Evolutionary conservation across 495 filamentous ascomycete genomes (phyloP), one percentile per base, ranked within the genome.

Genomic region (Podospora australis): DNA sequence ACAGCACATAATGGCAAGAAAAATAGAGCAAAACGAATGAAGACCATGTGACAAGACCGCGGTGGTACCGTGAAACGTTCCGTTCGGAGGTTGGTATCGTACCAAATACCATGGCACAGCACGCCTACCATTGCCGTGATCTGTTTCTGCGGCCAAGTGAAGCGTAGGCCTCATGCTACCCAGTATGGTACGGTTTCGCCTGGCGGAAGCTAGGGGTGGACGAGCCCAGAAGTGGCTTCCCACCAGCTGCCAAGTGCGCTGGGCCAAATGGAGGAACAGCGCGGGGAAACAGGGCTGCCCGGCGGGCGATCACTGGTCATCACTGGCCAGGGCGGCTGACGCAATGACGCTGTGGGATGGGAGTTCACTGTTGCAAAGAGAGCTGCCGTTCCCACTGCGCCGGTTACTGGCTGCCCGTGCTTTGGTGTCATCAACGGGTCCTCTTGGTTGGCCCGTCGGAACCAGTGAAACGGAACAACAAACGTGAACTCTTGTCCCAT

Each of bases 371-470:
- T 36, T 35, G 34, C 35, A 24, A 22, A 32, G 21, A 24, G 6
- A n/a, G 17, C 11, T 40, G 42, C 35, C 35, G 42, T 35, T 52
- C 40, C 40, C 40, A 23, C 21, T 26, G 40, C 19, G 40, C 23
- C 40, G 40, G 40, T 43, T 26, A 13, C 22, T 25, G 40, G 9
- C 40, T 43, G 35, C 28, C 42, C 43, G 49, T n/a, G n/a, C n/a
- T n/a, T n/a, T n/a, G n/a, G n/a, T n/a, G n/a, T 46, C 49, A 43
- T 47, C 44, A 48, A 16, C 21, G 28, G 22, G 22, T 29, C 16
- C n/a, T 19, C 20, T n/a, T 36, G 49, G 49, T 52, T 46, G 49
- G 49, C 41, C 43, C 20, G 36, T 46, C 25, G 10, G 35, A 41
- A 46, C 24, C 50, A 29, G 14, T 16, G 25, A 13, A 36, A 43